A percentile compares a stretch with the other conserved stretches of the same genome.
Evolutionary conservation across 1,139 yeast genomes (phyloP).

Genomic region (Blastobotrys proliferans): DNA sequence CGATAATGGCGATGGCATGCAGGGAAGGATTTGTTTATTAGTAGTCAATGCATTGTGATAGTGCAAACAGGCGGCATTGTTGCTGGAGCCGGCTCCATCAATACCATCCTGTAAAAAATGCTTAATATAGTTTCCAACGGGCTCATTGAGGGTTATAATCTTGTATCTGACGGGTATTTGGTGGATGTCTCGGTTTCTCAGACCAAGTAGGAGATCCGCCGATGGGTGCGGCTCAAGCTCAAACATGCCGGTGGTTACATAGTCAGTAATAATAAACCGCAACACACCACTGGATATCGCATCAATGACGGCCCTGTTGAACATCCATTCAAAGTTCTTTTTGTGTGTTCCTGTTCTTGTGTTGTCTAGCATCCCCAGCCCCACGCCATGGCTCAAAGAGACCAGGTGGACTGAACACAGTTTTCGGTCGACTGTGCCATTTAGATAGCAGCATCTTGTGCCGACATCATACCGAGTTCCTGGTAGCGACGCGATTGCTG

Average conservation of each 20-base stretch:
- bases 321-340: not conserved
- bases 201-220: not conserved
- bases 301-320: not conserved
- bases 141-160: no score
- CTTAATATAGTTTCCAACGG: no score
- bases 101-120: not conserved
- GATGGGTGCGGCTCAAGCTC: conserved; percentile 1
- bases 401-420: not conserved
- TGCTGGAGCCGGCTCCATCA: no score
- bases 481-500: not conserved
- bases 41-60: conserved; percentile 1
- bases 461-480: not conserved
- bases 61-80: not conserved
- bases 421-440: not conserved
- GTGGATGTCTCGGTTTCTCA: not conserved
- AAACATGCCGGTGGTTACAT: conserved; percentile 8
- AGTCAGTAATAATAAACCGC: conserved; percentile 8
- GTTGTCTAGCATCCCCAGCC: conserved; percentile 2
- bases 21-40: not conserved
- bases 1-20: not conserved
- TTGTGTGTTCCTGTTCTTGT: not conserved
- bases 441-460: not conserved
- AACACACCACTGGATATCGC: not conserved
- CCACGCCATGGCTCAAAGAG: conserved; percentile 7
- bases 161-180: not conserved